These are phyloP conservation scores for Piper longum DNA, from an alignment of 164 flowering plant genomes.

Conservation along the genomic window DNA sequence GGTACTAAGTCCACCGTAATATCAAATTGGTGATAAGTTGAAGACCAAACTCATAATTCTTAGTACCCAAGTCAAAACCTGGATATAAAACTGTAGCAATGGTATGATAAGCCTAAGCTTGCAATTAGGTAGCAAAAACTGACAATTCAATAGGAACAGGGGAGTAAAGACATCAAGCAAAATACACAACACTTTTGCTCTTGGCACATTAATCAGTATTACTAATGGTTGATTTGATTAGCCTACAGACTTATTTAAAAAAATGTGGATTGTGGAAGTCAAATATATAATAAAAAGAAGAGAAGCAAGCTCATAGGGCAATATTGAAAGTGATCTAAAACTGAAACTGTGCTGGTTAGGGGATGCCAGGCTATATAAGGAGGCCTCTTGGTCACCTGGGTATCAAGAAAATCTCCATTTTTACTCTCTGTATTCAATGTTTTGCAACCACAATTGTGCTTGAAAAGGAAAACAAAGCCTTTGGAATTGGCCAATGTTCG, in stretches of 20 bases:
- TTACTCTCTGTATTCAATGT: constrained; percentile 9
- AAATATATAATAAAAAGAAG: background rate
- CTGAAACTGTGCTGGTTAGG: constrained; percentile 7
- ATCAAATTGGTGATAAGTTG: background rate
- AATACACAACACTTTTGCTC: background rate
- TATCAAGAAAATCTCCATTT: background rate
- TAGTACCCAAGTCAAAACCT: background rate
- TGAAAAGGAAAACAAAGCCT: constrained; percentile 1
- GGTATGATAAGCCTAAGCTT: background rate
- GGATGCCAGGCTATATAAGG: constrained; percentile 3
- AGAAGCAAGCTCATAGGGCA: background rate
- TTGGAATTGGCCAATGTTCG: background rate
- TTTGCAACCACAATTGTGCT: constrained; percentile 5
- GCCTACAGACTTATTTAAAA: too few relatives aligned
- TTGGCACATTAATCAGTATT: background rate
- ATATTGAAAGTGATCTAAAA: constrained; percentile 20
- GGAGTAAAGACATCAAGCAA: constrained; percentile 9
- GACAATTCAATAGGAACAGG: constrained; percentile 13
- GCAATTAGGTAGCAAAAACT: background rate
- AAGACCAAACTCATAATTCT: background rate
- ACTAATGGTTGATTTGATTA: too few relatives aligned
- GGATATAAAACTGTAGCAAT: background rate
- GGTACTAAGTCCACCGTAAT: background rate
- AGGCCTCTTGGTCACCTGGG: background rate
- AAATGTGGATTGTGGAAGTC: background rate